phyloP scores from a whole-genome alignment of 2,329 filamentous ascomycete species.

The Aspergillus felis region DNA sequence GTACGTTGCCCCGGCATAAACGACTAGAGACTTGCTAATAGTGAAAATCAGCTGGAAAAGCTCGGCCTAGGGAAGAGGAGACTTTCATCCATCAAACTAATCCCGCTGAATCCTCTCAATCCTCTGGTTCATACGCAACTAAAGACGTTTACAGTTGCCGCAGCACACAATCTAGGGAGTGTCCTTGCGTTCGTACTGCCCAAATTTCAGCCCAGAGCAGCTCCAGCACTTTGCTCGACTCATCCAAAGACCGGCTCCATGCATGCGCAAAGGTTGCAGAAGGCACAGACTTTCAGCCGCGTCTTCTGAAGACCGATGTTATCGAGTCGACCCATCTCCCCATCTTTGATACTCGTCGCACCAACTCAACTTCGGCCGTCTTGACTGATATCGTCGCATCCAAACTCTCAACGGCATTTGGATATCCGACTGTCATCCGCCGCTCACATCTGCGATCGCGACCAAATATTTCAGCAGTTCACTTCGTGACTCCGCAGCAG shows the following conservation, averaged over 20 bases:
- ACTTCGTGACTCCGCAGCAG: conserved; percentile 7
- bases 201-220: not conserved
- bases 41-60: not conserved
- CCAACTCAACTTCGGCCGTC: conserved; percentile 24
- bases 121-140: not conserved
- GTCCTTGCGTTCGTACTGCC: not conserved
- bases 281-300: not conserved
- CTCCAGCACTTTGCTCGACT: not conserved
- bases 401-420: conserved; percentile 37
- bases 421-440: conserved; percentile 39
- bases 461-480: conserved; percentile 26
- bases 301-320: conserved; percentile 1
- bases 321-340: not conserved
- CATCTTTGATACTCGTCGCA: conserved; percentile 10
- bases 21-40: not conserved
- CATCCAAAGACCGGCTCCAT: not conserved
- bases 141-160: not conserved
- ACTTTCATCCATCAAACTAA: not conserved
- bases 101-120: not conserved
- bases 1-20: conserved; percentile 11
- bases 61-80: not conserved
- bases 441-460: conserved; percentile 32
- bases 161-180: not conserved
- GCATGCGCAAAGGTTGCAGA: not conserved
- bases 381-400: conserved; percentile 33